Percentiles rank a stretch among this genome's conserved stretches.
phyloP scores from a whole-genome alignment of 2,329 filamentous ascomycete species.

The Talaromyces sp. region DNA sequence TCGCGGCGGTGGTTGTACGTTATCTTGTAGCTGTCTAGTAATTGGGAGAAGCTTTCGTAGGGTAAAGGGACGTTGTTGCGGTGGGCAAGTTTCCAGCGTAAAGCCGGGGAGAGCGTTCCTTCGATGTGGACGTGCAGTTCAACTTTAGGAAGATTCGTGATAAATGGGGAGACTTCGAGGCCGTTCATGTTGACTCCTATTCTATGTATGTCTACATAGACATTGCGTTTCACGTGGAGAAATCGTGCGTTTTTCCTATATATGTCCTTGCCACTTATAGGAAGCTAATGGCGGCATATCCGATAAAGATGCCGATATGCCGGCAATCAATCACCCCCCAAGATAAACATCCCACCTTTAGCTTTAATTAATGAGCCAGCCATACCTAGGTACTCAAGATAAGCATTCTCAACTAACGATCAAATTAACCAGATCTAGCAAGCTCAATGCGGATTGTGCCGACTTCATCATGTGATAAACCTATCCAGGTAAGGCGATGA shows the following conservation, averaged over 20 bases:
- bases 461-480: neutral
- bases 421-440: neutral
- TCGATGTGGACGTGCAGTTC: conserved; percentile 50
- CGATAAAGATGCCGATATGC: neutral
- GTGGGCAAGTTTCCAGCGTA: conserved; percentile 43
- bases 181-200: conserved; percentile 19
- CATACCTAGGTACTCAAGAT: neutral
- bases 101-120: conserved; percentile 41
- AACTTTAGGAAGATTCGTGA: conserved; percentile 41
- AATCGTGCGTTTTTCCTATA: neutral
- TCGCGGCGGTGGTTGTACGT: conserved; percentile 38
- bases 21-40: conserved; percentile 34
- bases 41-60: conserved; percentile 31
- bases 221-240: no score
- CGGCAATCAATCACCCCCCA: neutral
- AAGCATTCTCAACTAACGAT: neutral
- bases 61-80: conserved; percentile 36
- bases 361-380: no score
- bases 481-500: neutral
- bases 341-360: neutral
- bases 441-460: neutral
- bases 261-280: no score
- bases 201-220: neutral
- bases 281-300: neutral
- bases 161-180: conserved; percentile 29